phyloP scores from a whole-genome alignment of 1,284 basidiomycete species.

The Coniferiporia weirii region DNA sequence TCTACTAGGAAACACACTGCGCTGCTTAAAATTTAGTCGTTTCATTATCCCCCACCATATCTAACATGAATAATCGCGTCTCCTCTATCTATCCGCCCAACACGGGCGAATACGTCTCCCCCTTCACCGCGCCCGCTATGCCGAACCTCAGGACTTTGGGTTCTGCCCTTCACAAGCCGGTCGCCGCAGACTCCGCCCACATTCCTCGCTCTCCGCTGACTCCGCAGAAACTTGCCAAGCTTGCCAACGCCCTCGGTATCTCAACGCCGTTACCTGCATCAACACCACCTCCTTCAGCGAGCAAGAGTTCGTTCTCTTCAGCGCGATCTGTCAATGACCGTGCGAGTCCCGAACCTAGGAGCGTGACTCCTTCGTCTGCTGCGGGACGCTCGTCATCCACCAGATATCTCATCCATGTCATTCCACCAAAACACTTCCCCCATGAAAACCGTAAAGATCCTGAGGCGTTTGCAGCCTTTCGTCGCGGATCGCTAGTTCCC shows the following conservation, averaged over 20 bases:
- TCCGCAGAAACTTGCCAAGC: constrained; percentile 68
- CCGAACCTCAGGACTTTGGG: constrained; percentile 13
- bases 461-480: constrained; percentile 62
- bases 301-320: constrained; percentile 48
- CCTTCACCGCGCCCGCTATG: constrained; percentile 17
- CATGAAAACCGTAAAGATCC: constrained; percentile 49
- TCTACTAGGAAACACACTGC: neutral
- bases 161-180: constrained; percentile 3
- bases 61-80: constrained; percentile 11
- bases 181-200: constrained; percentile 6
- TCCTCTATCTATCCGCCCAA: constrained; percentile 8
- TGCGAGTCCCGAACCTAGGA: constrained; percentile 31
- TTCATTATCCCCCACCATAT: neutral
- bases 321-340: constrained; percentile 22
- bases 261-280: constrained; percentile 61
- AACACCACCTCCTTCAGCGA: constrained; percentile 36
- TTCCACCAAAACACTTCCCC: constrained; percentile 64
- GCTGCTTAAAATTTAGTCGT: neutral
- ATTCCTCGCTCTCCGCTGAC: constrained; percentile 63
- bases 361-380: constrained; percentile 26
- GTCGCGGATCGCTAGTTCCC: constrained; percentile 70
- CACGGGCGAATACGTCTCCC: constrained; percentile 16
- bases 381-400: constrained; percentile 36
- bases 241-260: constrained; percentile 78
- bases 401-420: constrained; percentile 68